phyloP scores from a whole-genome alignment of 2,329 filamentous ascomycete species.

The Fusarium ambrosium region DNA sequence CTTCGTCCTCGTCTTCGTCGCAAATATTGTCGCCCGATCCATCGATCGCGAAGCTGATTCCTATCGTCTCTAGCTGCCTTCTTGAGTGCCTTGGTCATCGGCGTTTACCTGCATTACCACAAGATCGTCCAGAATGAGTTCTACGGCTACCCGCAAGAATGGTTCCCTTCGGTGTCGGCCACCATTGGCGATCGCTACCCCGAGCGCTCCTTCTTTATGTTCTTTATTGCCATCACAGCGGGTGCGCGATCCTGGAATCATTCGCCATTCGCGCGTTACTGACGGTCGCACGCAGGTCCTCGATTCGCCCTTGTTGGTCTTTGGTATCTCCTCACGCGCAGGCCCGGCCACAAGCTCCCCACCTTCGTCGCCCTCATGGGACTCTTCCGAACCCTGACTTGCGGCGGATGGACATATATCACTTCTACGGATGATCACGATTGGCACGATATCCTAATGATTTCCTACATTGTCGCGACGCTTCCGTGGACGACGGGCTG shows the following conservation, averaged over 20 bases:
- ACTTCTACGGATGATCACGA: constrained; percentile 98
- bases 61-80: constrained; percentile 76
- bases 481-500: constrained; percentile 96
- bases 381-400: constrained; percentile 89
- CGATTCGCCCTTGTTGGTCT: constrained; percentile 91
- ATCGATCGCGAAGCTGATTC: constrained; percentile 38
- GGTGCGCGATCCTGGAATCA: constrained; percentile 62
- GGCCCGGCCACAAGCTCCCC: constrained; percentile 80
- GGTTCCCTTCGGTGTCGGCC: constrained; percentile 95
- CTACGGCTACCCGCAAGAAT: constrained; percentile 93
- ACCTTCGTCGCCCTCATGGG: constrained; percentile 86
- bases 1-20: not conserved
- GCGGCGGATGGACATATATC: constrained; percentile 98
- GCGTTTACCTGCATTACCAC: constrained; percentile 86
- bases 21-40: not conserved
- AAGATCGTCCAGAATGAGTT: constrained; percentile 99
- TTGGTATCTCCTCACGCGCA: constrained; percentile 90
- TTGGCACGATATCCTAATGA: constrained; percentile 99
- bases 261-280: constrained; percentile 18
- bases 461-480: constrained; percentile 94
- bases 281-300: constrained; percentile 73
- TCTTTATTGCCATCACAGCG: constrained; percentile 97
- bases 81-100: constrained; percentile 85
- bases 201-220: constrained; percentile 95
- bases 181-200: constrained; percentile 98